Conservation (phyloP, 139 green algal species). For the Tetraselmis striata region DNA sequence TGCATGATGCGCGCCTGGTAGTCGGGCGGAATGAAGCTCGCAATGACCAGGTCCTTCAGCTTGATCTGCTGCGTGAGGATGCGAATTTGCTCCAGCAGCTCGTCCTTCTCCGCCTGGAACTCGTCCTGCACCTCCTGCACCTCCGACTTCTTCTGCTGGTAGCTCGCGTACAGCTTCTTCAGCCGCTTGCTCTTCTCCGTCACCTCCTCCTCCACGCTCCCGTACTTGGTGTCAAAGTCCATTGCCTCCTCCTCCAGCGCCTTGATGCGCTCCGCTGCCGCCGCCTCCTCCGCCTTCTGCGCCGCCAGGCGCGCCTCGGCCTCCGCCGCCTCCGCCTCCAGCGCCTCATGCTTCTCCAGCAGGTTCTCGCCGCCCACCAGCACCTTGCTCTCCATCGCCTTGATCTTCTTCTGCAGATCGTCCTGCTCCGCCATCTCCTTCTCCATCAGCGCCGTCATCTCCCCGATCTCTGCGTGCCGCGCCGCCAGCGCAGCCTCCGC, state of each 20-base stretch:
- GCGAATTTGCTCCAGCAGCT: conserved; percentile 57
- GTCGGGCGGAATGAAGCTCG: conserved; percentile 60
- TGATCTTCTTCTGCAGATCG: conserved; percentile 48
- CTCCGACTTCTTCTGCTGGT: conserved; percentile 45
- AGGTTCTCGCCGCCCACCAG: conserved; percentile 54
- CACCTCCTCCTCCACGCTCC: conserved; percentile 59
- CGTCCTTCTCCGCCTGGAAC: conserved; percentile 64
- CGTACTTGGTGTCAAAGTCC: conserved; percentile 49
- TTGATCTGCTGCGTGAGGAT: conserved; percentile 69
- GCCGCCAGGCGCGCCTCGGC: conserved; percentile 25
- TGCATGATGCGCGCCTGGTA: conserved; percentile 44
- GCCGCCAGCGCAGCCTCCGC: conserved; percentile 19
- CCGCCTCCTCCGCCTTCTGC: conserved; percentile 42
- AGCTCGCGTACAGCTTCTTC: conserved; percentile 56
- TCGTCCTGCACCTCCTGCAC: conserved; percentile 57
- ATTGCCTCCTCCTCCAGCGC: conserved; percentile 54
- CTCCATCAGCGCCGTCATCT: conserved; percentile 5
- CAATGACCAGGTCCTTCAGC: conserved; percentile 68
- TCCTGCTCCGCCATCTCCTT: conserved; percentile 38
- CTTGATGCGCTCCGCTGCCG: conserved; percentile 36
- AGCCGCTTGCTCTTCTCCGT: conserved; percentile 65
- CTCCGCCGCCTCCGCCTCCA: conserved; percentile 57
- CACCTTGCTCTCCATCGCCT: conserved; percentile 62
- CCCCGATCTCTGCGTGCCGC: conserved; percentile 10
- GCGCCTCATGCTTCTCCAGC: conserved; percentile 56